Evolutionary conservation across 768 basidiomycete genomes (phyloP).

Genomic region (Lentinula aciculospora): DNA sequence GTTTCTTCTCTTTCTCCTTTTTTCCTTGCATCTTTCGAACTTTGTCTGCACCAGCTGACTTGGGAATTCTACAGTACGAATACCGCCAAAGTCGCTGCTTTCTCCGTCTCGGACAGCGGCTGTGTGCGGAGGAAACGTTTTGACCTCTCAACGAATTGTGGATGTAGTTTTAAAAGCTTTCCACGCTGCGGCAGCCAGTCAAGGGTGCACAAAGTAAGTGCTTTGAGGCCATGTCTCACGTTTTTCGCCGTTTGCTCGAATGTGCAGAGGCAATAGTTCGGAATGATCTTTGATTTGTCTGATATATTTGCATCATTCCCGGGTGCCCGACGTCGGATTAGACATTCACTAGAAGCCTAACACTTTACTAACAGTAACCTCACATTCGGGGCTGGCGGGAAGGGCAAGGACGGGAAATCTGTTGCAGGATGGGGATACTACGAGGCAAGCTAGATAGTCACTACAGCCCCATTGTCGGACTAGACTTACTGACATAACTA

Average conservation of each 20-base stretch:
- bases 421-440: constrained; percentile 89
- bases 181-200: constrained; percentile 85
- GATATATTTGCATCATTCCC: too few species aligned
- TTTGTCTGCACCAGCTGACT: neutral
- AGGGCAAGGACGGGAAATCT: constrained; percentile 70
- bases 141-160: constrained; percentile 89
- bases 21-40: neutral
- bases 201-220: constrained; percentile 87
- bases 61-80: constrained; percentile 46
- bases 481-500: neutral
- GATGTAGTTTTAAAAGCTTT: constrained; percentile 94
- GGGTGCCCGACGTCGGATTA: too few species aligned
- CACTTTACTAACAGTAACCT: constrained; percentile 81
- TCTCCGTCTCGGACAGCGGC: constrained; percentile 83
- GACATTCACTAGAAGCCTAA: too few species aligned
- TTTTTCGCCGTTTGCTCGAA: too few species aligned
- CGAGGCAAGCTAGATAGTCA: constrained; percentile 49
- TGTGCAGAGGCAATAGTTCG: neutral
- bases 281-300: too few species aligned
- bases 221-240: too few species aligned
- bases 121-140: constrained; percentile 89
- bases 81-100: constrained; percentile 75
- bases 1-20: neutral
- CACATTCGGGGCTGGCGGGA: constrained; percentile 88
- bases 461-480: neutral